Evolutionary conservation across 148 eudicot genomes (phyloP).

Genomic region (Persicaria maculosa): DNA sequence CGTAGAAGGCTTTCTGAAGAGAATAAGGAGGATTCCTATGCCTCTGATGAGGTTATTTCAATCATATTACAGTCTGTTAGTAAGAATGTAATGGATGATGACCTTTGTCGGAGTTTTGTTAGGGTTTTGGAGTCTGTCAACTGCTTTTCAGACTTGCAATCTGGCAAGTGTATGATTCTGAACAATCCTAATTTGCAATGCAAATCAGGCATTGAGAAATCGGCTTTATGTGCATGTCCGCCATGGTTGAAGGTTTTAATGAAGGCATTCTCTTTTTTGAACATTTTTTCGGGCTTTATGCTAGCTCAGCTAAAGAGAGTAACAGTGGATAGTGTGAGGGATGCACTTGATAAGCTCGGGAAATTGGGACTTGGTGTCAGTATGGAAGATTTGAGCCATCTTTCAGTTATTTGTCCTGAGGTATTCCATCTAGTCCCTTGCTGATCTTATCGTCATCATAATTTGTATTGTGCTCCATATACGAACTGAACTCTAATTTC

Average conservation of each 20-base stretch:
- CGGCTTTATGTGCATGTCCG: conserved; percentile 59
- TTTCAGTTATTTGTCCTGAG: conserved; percentile 72
- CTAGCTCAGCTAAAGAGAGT: conserved; percentile 34
- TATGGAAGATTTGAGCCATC: conserved; percentile 51
- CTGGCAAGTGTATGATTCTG: conserved; percentile 45
- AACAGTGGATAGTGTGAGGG: conserved; percentile 38
- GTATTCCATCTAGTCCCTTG: conserved; percentile 20
- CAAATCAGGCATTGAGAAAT: conserved; percentile 14
- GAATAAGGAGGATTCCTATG: conserved; percentile 22
- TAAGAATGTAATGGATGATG: conserved; percentile 28
- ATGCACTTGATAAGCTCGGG: conserved; percentile 43
- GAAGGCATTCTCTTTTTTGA: conserved; percentile 60
- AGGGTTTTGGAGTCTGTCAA: conserved; percentile 44
- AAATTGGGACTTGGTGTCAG: conserved; percentile 41
- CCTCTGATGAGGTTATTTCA: conserved; percentile 27
- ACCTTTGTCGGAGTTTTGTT: conserved; percentile 28
- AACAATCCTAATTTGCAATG: conserved; percentile 26
- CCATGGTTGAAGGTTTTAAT: conserved; percentile 54
- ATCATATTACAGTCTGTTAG: conserved; percentile 29
- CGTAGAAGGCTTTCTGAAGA: conserved; percentile 25
- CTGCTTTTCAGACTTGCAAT: conserved; percentile 43
- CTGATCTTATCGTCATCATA: background rate
- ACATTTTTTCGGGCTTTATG: conserved; percentile 45
- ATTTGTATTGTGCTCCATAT: background rate
- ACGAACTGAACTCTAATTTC: background rate